Evolutionary conservation across 2,329 filamentous ascomycete species (phyloP).

Genomic region (Pseudogymnoascus sp.): DNA sequence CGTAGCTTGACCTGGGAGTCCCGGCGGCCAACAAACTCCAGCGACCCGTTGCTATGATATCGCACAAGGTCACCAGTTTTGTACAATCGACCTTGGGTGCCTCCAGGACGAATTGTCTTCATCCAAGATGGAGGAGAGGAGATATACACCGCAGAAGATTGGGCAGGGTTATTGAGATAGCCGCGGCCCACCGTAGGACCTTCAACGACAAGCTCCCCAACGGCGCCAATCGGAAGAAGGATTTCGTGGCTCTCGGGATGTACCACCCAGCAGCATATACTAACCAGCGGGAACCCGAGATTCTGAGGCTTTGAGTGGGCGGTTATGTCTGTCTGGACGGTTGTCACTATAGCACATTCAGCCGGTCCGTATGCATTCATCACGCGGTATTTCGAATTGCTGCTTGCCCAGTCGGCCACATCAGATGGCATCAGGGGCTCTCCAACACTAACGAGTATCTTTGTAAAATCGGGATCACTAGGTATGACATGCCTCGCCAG

Average conservation of each 20-base stretch:
- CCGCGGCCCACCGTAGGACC: slow-evolving; percentile 51
- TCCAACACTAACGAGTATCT: slow-evolving; percentile 75
- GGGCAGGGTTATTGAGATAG: slow-evolving; percentile 47
- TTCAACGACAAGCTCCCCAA: slow-evolving; percentile 8
- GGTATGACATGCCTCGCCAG: slow-evolving; percentile 80
- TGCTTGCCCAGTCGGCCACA: slow-evolving; percentile 30
- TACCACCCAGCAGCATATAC: slow-evolving; percentile 29
- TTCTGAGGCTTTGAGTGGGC: slow-evolving; percentile 24
- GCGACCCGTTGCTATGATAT: slow-evolving; percentile 40
- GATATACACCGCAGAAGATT: slow-evolving; percentile 49
- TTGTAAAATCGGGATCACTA: slow-evolving; percentile 64
- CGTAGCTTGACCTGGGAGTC: slow-evolving; percentile 53
- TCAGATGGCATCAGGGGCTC: slow-evolving; percentile 63
- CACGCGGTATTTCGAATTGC: slow-evolving; percentile 23
- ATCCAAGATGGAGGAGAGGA: slow-evolving; percentile 13
- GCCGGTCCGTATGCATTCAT: slow-evolving; percentile 66
- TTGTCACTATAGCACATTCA: slow-evolving; percentile 40
- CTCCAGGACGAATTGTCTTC: not conserved
- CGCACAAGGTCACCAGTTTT: slow-evolving; percentile 51
- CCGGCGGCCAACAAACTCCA: slow-evolving; percentile 50
- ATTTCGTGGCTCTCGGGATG: not conserved
- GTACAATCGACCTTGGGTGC: slow-evolving; percentile 36
- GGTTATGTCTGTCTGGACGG: slow-evolving; percentile 28
- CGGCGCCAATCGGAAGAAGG: slow-evolving; percentile 1
- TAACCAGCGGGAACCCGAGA: not conserved